Conservation (phyloP, 805 yeast species). For the Lachancea mirantina region DNA sequence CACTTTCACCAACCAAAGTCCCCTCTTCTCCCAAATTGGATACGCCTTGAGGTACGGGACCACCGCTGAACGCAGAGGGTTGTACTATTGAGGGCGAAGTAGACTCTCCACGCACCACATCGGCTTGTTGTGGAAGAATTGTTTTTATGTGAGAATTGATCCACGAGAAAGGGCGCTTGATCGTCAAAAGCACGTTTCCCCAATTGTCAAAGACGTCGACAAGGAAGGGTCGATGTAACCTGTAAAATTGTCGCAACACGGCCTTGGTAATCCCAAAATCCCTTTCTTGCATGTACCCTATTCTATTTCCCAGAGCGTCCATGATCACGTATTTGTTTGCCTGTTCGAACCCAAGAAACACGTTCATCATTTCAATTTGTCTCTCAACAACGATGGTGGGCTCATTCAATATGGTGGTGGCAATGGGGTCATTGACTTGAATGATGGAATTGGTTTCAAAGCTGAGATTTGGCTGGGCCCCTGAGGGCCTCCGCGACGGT, state of each 20-base stretch:
- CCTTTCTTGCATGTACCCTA: conserved; percentile 79
- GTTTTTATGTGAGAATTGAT: conserved; percentile 85
- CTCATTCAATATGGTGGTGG: conserved; percentile 51
- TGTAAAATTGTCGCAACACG: conserved; percentile 74
- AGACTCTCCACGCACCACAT: neutral
- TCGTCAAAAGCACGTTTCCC: conserved; percentile 55
- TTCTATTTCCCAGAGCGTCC: conserved; percentile 62
- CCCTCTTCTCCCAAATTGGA: conserved; percentile 38
- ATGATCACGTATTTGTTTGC: conserved; percentile 70
- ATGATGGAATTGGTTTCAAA: conserved; percentile 23
- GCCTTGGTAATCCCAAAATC: conserved; percentile 63
- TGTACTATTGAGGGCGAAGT: neutral
- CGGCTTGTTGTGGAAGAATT: conserved; percentile 44
- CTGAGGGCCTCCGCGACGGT: too few species aligned
- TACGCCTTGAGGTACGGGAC: conserved; percentile 15
- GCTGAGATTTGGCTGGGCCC: neutral
- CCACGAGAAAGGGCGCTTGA: conserved; percentile 77
- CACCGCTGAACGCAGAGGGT: conserved; percentile 8
- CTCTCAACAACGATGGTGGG: conserved; percentile 87
- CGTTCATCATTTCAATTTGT: conserved; percentile 80
- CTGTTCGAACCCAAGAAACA: conserved; percentile 86
- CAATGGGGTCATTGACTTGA: conserved; percentile 51
- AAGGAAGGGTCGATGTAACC: conserved; percentile 79
- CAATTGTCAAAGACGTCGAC: conserved; percentile 62
- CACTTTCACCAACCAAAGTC: conserved; percentile 67